These are phyloP conservation scores for Penicillium sp. DNA, from an alignment of 2,329 filamentous ascomycete species.

Conservation along the genomic window DNA sequence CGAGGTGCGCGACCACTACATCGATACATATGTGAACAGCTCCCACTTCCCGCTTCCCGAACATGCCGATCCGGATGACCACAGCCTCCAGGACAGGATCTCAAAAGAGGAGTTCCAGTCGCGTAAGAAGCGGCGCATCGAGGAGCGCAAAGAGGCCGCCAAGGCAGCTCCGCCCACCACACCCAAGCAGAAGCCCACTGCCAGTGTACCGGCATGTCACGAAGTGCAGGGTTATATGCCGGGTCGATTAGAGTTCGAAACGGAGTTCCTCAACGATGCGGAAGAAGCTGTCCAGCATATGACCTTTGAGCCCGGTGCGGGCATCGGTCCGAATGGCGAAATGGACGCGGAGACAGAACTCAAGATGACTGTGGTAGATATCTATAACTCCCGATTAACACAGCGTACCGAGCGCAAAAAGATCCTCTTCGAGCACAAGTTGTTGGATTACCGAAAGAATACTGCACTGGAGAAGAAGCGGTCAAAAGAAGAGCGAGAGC, in stretches of 20 bases:
- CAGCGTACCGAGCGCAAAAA: constrained; percentile 91
- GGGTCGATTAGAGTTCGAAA: constrained; percentile 93
- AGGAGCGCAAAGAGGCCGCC: constrained; percentile 79
- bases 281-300: constrained; percentile 98
- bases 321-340: constrained; percentile 80
- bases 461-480: constrained; percentile 85
- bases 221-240: constrained; percentile 99
- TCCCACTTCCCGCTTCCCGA: constrained; percentile 79
- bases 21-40: constrained; percentile 79
- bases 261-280: constrained; percentile 93
- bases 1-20: constrained; percentile 92
- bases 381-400: constrained; percentile 89
- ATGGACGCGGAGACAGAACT: constrained; percentile 94
- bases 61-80: constrained; percentile 77
- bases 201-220: constrained; percentile 90
- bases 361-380: constrained; percentile 96
- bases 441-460: constrained; percentile 92
- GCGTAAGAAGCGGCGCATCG: constrained; percentile 86
- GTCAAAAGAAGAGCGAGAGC: constrained; percentile 87
- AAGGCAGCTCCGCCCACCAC: constrained; percentile 78
- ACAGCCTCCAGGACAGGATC: constrained; percentile 68
- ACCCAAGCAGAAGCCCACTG: constrained; percentile 92
- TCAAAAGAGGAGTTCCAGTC: constrained; percentile 90
- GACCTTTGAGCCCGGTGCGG: constrained; percentile 95
- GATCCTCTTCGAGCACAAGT: constrained; percentile 89